A percentile compares a stretch with the other conserved stretches of the same genome.
Evolutionary conservation across 345 rosid genomes (phyloP).

Genomic region (Anastatica hierochuntica): DNA sequence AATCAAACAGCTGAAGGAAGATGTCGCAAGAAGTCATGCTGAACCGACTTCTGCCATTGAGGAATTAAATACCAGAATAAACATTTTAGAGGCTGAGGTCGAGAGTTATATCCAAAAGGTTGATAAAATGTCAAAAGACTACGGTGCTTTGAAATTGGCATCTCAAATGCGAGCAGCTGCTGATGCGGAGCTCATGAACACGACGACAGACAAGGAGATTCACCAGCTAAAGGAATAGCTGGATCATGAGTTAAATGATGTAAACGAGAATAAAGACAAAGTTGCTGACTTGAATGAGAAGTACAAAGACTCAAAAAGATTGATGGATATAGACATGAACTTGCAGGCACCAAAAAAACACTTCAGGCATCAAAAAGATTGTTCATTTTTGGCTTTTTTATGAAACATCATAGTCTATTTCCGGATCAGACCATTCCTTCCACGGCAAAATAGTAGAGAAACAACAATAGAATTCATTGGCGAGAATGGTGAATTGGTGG

Average conservation of each 20-base stretch:
- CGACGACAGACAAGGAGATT: slow-evolving; percentile 44
- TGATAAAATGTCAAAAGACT: slow-evolving; percentile 34
- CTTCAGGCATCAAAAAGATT: slow-evolving; percentile 42
- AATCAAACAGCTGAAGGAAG: slow-evolving; percentile 37
- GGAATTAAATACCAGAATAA: slow-evolving; percentile 43
- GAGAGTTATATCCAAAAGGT: slow-evolving; percentile 43
- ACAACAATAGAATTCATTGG: slow-evolving; percentile 70
- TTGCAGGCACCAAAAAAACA: slow-evolving; percentile 33
- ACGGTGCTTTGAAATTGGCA: slow-evolving; percentile 44
- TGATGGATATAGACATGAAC: slow-evolving; percentile 48
- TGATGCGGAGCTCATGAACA: slow-evolving; percentile 41
- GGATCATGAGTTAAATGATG: slow-evolving; percentile 30
- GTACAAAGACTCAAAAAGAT: slow-evolving; percentile 43
- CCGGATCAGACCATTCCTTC: slow-evolving; percentile 87
- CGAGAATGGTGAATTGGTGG: slow-evolving; percentile 86
- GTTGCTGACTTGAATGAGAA: slow-evolving; percentile 45
- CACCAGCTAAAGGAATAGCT: slow-evolving; percentile 43
- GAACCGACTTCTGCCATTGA: slow-evolving; percentile 41
- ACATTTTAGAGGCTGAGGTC: slow-evolving; percentile 38
- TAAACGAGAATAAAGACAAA: slow-evolving; percentile 27
- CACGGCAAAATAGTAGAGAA: slow-evolving; percentile 63
- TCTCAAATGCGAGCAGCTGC: slow-evolving; percentile 45
- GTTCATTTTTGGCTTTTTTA: slow-evolving; percentile 20
- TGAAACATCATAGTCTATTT: slow-evolving; percentile 97
- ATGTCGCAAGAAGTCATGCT: slow-evolving; percentile 30